These are phyloP conservation scores for Camptophora hylomeconis DNA, from an alignment of 2,329 filamentous ascomycete species.

Conservation along the genomic window DNA sequence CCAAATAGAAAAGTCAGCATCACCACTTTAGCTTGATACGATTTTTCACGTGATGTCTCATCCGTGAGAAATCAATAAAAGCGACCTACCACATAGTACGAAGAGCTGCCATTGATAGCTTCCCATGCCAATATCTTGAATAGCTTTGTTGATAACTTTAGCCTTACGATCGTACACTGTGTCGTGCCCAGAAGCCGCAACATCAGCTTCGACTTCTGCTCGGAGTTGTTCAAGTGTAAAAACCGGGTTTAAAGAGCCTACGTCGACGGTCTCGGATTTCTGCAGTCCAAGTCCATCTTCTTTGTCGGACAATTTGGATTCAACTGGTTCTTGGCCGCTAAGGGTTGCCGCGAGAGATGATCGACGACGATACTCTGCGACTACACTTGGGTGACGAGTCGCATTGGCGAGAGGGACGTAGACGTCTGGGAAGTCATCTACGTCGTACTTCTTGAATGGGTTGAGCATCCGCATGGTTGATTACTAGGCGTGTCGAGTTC, in stretches of 20 bases:
- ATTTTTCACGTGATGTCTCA: too few species aligned
- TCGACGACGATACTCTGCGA: conserved; percentile 17
- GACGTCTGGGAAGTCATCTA: conserved; percentile 35
- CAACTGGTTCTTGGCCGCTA: background rate
- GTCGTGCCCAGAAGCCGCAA: conserved; percentile 44
- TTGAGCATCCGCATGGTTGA: conserved; percentile 32
- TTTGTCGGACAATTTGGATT: conserved; percentile 18
- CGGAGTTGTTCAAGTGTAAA: conserved; percentile 59
- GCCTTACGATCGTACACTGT: conserved; percentile 68
- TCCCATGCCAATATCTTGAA: conserved; percentile 70
- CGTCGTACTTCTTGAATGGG: conserved; percentile 38
- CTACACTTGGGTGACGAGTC: conserved; percentile 24
- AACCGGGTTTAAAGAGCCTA: conserved; percentile 27
- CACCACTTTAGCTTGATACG: too few species aligned
- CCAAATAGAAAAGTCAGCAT: too few species aligned
- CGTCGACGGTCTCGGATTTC: conserved; percentile 14
- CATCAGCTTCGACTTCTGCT: conserved; percentile 51
- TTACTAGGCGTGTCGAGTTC: too few species aligned
- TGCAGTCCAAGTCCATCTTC: conserved; percentile 21
- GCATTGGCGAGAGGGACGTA: conserved; percentile 36
- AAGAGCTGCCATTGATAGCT: conserved; percentile 53
- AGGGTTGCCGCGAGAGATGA: conserved; percentile 17
- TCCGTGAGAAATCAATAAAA: too few species aligned
- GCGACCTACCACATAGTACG: conserved; percentile 42
- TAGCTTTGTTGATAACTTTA: conserved; percentile 74